Evolutionary conservation across 495 filamentous ascomycete genomes (phyloP).

Genomic region (Aspergillus nanangensis): DNA sequence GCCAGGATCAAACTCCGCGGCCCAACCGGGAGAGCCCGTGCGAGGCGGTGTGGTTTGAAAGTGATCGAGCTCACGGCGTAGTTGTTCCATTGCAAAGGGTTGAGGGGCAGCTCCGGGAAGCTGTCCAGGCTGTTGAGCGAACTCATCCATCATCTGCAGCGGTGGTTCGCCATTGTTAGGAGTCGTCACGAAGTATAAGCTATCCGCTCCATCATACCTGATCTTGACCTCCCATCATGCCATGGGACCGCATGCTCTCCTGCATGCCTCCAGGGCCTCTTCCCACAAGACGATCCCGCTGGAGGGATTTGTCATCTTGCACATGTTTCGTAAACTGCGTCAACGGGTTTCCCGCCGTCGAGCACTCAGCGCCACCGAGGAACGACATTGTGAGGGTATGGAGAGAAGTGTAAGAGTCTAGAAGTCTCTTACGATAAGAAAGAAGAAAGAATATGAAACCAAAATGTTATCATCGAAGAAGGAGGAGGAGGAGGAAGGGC

Average conservation of each 20-base stretch:
- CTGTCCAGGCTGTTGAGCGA: constrained; percentile 69
- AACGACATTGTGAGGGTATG: constrained; percentile 69
- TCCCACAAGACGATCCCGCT: constrained; percentile 80
- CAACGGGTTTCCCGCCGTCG: constrained; percentile 91
- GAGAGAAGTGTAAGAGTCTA: background rate
- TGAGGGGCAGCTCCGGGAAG: constrained; percentile 46
- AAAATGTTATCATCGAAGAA: background rate
- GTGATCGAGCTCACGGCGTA: constrained; percentile 60
- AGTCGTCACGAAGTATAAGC: background rate
- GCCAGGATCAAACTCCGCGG: constrained; percentile 62
- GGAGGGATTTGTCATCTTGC: constrained; percentile 88
- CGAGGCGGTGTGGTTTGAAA: constrained; percentile 54
- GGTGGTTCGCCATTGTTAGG: constrained; percentile 17
- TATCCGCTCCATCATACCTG: constrained; percentile 41
- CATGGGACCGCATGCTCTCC: constrained; percentile 59
- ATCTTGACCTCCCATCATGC: constrained; percentile 57
- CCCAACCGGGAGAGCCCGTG: constrained; percentile 60
- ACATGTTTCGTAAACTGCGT: constrained; percentile 95
- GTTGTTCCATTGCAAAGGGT: constrained; percentile 67
- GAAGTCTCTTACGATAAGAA: background rate
- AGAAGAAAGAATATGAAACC: background rate
- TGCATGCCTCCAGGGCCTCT: constrained; percentile 58
- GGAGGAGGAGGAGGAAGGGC: background rate
- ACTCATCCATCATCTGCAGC: constrained; percentile 87
- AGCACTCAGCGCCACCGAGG: constrained; percentile 92